Evolutionary conservation across 2,329 filamentous ascomycete genomes (phyloP).

Genomic region (Sporothrix brunneoviolacea): DNA sequence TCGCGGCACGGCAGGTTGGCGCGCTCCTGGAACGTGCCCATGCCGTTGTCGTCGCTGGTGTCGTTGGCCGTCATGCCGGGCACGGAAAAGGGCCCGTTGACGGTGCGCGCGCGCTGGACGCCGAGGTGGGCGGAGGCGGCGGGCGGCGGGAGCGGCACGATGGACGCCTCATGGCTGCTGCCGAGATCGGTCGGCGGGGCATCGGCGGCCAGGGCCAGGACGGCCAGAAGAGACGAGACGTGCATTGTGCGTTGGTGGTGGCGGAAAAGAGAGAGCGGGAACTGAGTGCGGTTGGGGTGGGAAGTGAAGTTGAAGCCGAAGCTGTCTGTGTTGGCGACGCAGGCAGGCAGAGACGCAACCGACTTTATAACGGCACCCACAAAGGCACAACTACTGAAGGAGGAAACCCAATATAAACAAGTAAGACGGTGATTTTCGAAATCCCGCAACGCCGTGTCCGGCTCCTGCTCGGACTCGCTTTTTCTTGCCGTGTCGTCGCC

Average conservation of each 20-base stretch:
- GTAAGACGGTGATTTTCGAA: conserved; percentile 1
- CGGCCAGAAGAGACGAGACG: not conserved
- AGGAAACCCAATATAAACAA: not conserved
- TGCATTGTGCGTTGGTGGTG: not conserved
- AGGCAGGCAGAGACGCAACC: too few species aligned
- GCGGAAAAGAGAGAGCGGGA: too few species aligned
- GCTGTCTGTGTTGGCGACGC: too few species aligned
- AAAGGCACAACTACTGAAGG: too few species aligned
- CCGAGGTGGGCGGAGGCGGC: conserved; percentile 4
- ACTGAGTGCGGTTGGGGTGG: too few species aligned
- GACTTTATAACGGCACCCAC: too few species aligned
- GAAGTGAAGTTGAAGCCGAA: too few species aligned
- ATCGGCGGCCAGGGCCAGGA: not conserved
- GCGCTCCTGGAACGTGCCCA: conserved; percentile 14
- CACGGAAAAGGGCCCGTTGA: conserved; percentile 20
- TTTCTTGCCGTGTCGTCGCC: too few species aligned
- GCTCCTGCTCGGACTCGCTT: not conserved
- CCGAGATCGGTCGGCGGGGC: not conserved
- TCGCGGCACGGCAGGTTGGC: conserved; percentile 19
- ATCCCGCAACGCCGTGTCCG: not conserved
- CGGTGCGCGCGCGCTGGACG: conserved; percentile 16
- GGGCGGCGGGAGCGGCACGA: not conserved
- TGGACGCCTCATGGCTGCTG: not conserved
- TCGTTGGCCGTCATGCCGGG: conserved; percentile 14
- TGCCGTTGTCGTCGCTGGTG: conserved; percentile 14